A percentile compares a stretch with the other conserved stretches of the same genome.
phyloP scores from a whole-genome alignment of 768 basidiomycete species.

The Arthromyces matolae region DNA sequence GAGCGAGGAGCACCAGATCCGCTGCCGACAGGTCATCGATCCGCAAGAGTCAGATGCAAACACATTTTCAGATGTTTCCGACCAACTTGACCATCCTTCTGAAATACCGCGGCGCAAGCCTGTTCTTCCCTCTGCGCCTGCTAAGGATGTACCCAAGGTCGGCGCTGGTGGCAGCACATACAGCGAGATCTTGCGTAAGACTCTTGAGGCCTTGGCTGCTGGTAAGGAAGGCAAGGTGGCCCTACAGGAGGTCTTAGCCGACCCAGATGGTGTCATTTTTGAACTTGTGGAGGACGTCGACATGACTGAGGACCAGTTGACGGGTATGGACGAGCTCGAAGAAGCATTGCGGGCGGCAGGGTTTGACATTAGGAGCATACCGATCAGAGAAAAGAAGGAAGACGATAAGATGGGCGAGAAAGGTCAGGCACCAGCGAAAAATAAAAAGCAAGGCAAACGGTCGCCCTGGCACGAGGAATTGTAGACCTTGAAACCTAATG shows the following conservation, averaged over 20 bases:
- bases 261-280: slow-evolving; percentile 39
- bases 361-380: slow-evolving; percentile 40
- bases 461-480: slow-evolving; percentile 17
- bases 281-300: slow-evolving; percentile 44
- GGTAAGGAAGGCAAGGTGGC: slow-evolving; percentile 30
- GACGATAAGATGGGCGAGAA: too few species aligned
- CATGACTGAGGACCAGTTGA: slow-evolving; percentile 31
- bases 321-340: slow-evolving; percentile 41
- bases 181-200: slow-evolving; percentile 35
- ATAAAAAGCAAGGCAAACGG: slow-evolving; percentile 13
- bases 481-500: slow-evolving; percentile 7
- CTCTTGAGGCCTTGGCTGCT: slow-evolving; percentile 34
- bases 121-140: slow-evolving; percentile 41
- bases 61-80: slow-evolving; percentile 32
- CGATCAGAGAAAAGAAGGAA: slow-evolving; percentile 14
- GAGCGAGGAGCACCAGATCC: slow-evolving; percentile 64
- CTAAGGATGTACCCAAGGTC: slow-evolving; percentile 8
- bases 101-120: slow-evolving; percentile 48
- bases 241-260: slow-evolving; percentile 38
- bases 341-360: slow-evolving; percentile 53
- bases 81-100: slow-evolving; percentile 50
- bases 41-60: slow-evolving; percentile 26
- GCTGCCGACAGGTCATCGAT: slow-evolving; percentile 74
- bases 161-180: slow-evolving; percentile 17
- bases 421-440: slow-evolving; percentile 28